These are phyloP conservation scores for Yamadazyma ubonensis DNA, from an alignment of 805 yeast genomes.

Conservation along the genomic window DNA sequence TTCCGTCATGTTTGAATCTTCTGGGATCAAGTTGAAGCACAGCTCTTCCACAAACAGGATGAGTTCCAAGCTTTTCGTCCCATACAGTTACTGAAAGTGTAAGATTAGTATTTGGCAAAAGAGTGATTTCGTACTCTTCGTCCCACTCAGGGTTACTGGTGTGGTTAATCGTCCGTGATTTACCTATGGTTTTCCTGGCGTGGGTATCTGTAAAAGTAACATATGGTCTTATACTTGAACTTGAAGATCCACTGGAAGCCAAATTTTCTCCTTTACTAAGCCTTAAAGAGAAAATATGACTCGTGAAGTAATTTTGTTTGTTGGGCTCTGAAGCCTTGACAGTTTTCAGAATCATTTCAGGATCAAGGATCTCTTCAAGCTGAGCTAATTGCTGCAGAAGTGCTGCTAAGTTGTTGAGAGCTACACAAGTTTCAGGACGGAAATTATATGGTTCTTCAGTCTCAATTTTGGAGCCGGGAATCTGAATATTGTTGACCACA, in stretches of 20 bases:
- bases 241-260: conserved; percentile 17
- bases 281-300: conserved; percentile 62
- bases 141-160: conserved; percentile 79
- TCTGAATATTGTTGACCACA: conserved; percentile 44
- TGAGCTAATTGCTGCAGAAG: conserved; percentile 48
- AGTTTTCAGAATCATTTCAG: conserved; percentile 51
- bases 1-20: conserved; percentile 63
- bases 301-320: conserved; percentile 31
- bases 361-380: conserved; percentile 56
- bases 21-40: conserved; percentile 59
- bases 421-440: conserved; percentile 63
- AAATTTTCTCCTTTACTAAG: conserved; percentile 64
- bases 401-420: conserved; percentile 65
- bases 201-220: conserved; percentile 61
- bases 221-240: conserved; percentile 52
- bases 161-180: conserved; percentile 62
- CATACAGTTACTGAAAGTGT: conserved; percentile 64
- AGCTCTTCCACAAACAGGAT: conserved; percentile 66
- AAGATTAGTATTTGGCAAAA: conserved; percentile 40
- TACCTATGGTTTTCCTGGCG: conserved; percentile 56
- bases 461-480: conserved; percentile 28
- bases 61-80: conserved; percentile 59
- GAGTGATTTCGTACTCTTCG: conserved; percentile 69
- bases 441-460: conserved; percentile 54
- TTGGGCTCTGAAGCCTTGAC: conserved; percentile 36